Evolutionary conservation across 2,329 filamentous ascomycete genomes (phyloP), one percentile per base, ranked within the genome.

Genomic region (Podosphaera aphanis): DNA sequence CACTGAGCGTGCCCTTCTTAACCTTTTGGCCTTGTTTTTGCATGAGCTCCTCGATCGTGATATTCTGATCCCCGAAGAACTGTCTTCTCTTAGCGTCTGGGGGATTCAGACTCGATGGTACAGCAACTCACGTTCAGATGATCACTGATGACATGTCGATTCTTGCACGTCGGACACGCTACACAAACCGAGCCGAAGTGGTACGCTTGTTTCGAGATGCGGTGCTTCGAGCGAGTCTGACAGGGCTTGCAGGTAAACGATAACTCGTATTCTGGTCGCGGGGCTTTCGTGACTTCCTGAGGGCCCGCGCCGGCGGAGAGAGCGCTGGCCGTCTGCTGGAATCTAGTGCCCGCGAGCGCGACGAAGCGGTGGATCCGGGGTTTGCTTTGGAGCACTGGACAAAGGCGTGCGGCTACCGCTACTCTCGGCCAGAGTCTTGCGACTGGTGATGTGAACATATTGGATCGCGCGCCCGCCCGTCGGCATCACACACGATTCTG

Each of bases 161-260:
- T 86, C 56, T 78, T 77, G 63, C 90, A 98, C 2, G 68, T 66
- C 0, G 90, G 88, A 59, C 90, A 98, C 29, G 79, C 79, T 52
- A 95, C 86, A 47, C 98, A 67, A 3, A 90, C 79, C 1, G 84
- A 88, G 31, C 90, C 90, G 51, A 78, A 70, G 62, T 95, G 86
- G 60, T 98, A 98, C 27, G 84, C 90, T 59, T 95, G 90, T 62
- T 95, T 94, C 25, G 83, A 84, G 55, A 98, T 69, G 44, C 72
- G 72, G 64, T 98, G 92, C 11, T 76, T 71, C n/a, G 83, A 92
- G 48, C 86, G 79, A 31, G 72, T 66, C 40, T 70, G 67, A 64
- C 90, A 98, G 27, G 83, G 83, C 48, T 81, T 77, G 70, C 90
- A 98, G 53, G 90, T 98, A 61, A 98, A 94, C 43, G 77, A 82